A percentile compares a stretch with the other conserved stretches of the same genome.
Conservation (phyloP, 495 filamentous ascomycete genomes). For the Aspergillus nanangensis region DNA sequence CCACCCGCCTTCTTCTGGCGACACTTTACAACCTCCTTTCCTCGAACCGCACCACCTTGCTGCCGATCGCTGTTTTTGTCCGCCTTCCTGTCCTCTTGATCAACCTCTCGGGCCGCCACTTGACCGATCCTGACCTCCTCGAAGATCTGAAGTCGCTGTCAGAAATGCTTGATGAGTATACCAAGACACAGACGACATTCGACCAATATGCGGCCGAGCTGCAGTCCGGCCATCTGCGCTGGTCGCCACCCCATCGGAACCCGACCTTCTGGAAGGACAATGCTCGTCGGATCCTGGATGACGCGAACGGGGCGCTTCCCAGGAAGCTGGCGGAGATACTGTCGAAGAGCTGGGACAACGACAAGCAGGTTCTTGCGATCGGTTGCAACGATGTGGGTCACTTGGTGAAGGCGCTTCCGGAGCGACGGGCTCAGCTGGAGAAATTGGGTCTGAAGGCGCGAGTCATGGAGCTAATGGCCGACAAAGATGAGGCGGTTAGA, state of each 20-base stretch:
- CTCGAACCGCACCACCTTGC: constrained; percentile 68
- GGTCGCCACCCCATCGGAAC: constrained; percentile 93
- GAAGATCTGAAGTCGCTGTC: constrained; percentile 76
- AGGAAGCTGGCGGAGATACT: constrained; percentile 86
- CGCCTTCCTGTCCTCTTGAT: constrained; percentile 76
- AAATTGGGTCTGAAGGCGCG: constrained; percentile 84
- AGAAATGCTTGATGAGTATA: constrained; percentile 85
- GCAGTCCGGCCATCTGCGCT: constrained; percentile 82
- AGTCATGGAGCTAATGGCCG: constrained; percentile 94
- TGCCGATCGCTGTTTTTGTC: constrained; percentile 76
- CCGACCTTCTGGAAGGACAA: constrained; percentile 92
- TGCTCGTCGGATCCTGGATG: constrained; percentile 85
- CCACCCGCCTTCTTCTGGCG: constrained; percentile 83
- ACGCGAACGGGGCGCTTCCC: constrained; percentile 71
- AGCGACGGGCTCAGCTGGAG: constrained; percentile 77
- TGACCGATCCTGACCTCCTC: constrained; percentile 83
- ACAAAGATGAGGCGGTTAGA: constrained; percentile 81
- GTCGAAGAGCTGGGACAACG: constrained; percentile 77
- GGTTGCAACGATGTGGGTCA: constrained; percentile 91
- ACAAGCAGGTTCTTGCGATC: constrained; percentile 94
- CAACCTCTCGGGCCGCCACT: constrained; percentile 76
- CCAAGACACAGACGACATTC: constrained; percentile 93
- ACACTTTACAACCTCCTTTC: constrained; percentile 81
- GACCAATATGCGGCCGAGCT: constrained; percentile 93
- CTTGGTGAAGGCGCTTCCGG: constrained; percentile 86